Evolutionary conservation across 140 eudicot species (phyloP), one percentile per base, ranked within the genome.

Genomic region (Senecio squalidus): DNA sequence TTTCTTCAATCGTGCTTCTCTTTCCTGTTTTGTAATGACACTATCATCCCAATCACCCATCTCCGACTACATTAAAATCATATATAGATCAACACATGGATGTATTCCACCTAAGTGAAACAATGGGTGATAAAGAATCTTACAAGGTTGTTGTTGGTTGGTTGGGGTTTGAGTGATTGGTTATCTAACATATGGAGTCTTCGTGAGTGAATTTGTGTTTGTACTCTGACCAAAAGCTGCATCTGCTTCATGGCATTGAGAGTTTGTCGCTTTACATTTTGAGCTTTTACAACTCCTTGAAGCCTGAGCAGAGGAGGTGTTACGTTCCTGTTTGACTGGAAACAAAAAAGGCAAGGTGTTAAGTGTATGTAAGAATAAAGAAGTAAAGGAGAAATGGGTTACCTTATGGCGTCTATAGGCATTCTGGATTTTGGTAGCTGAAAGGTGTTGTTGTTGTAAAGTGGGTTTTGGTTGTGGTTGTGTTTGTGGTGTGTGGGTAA

Each of bases 141-240:
- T 71, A 71, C 62, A 31, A 79, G 63, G 36, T 79, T 80, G 72
- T 34, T 78, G 72, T 34, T 78, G 52, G 24, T 47, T 14, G 82
- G 49, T 48, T 74, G 94, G 54, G 47, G 81, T 44, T 82, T 85
- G 50, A 66, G 67, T 51, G 92, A 62, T 58, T 85, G 94, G 62
- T 75, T 86, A 60, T 82, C 82, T 48, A 86, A 47, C 88, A 78
- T 86, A 44, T 91, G 86, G 62, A 87, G 79, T 66, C 98, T 72
- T 27, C 82, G 76, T 0, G 96, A 83, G 66, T 81, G 98, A 60
- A 91, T 86, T 75, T 91, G 98, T 27, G 85, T 82, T 75, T 91
- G 98, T 26, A 91, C 84, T 46, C 89, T 83, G 17, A 91, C 95
- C 43, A 91, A 47, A 23, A 87, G 82, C 67, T 91, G 98, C 98